These are phyloP conservation scores for Sclerotinia glacialis DNA, from an alignment of 2,329 filamentous ascomycete genomes.

Conservation along the genomic window DNA sequence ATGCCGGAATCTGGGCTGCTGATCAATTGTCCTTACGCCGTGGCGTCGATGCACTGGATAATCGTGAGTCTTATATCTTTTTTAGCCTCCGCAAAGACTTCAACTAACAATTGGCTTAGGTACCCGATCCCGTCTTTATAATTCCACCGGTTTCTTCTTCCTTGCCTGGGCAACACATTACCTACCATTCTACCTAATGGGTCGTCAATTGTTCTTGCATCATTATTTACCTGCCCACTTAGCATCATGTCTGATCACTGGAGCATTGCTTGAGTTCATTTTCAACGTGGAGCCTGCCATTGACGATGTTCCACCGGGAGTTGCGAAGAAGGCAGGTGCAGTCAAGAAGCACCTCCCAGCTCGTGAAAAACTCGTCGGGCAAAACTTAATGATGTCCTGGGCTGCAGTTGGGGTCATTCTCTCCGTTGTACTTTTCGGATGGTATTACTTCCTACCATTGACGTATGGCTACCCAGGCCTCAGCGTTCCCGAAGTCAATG, in stretches of 20 bases:
- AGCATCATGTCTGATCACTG: slow-evolving; percentile 84
- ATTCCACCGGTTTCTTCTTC: slow-evolving; percentile 99
- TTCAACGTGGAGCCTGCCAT: slow-evolving; percentile 81
- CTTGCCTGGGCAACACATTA: slow-evolving; percentile 97
- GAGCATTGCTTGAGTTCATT: slow-evolving; percentile 89
- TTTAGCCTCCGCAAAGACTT: neutral
- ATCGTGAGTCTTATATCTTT: slow-evolving; percentile 63
- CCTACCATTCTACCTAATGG: slow-evolving; percentile 97
- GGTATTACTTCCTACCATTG: slow-evolving; percentile 90
- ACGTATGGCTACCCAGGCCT: slow-evolving; percentile 94
- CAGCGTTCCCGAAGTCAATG: slow-evolving; percentile 70
- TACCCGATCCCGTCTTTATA: slow-evolving; percentile 90
- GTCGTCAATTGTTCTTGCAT: slow-evolving; percentile 94
- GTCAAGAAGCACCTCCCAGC: slow-evolving; percentile 67
- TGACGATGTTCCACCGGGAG: slow-evolving; percentile 46
- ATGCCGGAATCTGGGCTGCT: slow-evolving; percentile 84
- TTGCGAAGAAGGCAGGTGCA: slow-evolving; percentile 46
- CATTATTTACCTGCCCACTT: slow-evolving; percentile 96
- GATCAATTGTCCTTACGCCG: slow-evolving; percentile 92
- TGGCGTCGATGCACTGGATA: slow-evolving; percentile 88
- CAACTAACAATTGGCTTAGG: slow-evolving; percentile 51
- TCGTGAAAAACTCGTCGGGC: slow-evolving; percentile 73
- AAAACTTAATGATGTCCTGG: slow-evolving; percentile 78
- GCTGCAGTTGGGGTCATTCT: slow-evolving; percentile 71
- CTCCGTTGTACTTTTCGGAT: slow-evolving; percentile 66